Evolutionary conservation across 805 yeast genomes (phyloP).

Genomic region (Candida hungchunana): DNA sequence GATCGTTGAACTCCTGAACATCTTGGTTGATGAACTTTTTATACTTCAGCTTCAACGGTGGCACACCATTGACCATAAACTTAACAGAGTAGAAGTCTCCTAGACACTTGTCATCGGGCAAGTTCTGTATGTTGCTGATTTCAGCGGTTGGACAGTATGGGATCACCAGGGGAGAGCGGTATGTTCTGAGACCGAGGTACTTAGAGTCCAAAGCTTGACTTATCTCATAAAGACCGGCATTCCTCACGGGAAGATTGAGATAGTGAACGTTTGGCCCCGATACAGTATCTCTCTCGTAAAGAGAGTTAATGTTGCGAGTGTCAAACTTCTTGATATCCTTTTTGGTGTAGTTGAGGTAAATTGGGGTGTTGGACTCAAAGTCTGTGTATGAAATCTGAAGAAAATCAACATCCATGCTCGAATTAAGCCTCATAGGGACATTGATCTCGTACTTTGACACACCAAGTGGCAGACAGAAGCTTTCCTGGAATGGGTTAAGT

Average conservation of each 20-base stretch:
- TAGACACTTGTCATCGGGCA: slow-evolving; percentile 51
- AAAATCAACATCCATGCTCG: slow-evolving; percentile 66
- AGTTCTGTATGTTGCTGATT: slow-evolving; percentile 35
- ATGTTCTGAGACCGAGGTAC: slow-evolving; percentile 55
- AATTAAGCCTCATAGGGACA: slow-evolving; percentile 76
- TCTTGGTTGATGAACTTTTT: slow-evolving; percentile 40
- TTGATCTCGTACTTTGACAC: slow-evolving; percentile 29
- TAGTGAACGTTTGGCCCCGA: slow-evolving; percentile 41
- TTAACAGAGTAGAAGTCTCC: slow-evolving; percentile 50
- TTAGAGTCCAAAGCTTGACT: slow-evolving; percentile 63
- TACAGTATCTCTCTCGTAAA: slow-evolving; percentile 25
- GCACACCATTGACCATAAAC: slow-evolving; percentile 65
- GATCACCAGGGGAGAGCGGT: slow-evolving; percentile 57
- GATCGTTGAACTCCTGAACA: slow-evolving; percentile 34
- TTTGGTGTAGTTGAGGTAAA: slow-evolving; percentile 49
- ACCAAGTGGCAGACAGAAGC: slow-evolving; percentile 53
- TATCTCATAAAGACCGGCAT: slow-evolving; percentile 77
- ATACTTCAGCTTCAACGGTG: slow-evolving; percentile 65
- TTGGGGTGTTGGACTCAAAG: slow-evolving; percentile 45
- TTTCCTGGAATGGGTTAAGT: slow-evolving; percentile 68
- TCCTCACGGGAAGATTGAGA: slow-evolving; percentile 56
- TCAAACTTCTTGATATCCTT: slow-evolving; percentile 45
- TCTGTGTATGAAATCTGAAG: slow-evolving; percentile 62
- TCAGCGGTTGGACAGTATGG: slow-evolving; percentile 76
- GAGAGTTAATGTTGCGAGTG: slow-evolving; percentile 16